Percentiles rank a stretch among this genome's conserved stretches.
Conservation (phyloP, 2,329 filamentous ascomycete species). For the Rhynchosporium secalis region DNA sequence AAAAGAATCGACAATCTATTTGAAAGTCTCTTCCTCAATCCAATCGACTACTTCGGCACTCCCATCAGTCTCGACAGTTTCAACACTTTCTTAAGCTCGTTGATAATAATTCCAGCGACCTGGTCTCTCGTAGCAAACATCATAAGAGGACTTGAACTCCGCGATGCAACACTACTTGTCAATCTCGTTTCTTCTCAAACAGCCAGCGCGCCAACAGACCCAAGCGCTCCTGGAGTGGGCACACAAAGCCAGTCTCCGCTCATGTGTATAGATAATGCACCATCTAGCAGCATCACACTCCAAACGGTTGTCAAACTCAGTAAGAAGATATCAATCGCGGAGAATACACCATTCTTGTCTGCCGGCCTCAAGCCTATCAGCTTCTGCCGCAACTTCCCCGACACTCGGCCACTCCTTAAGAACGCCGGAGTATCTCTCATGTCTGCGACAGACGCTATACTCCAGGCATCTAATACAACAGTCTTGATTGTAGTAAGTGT, state of each 20-base stretch:
- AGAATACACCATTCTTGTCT: slow-evolving; percentile 23
- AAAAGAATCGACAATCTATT: slow-evolving; percentile 13
- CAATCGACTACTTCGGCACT: slow-evolving; percentile 11
- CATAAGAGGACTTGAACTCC: slow-evolving; percentile 14
- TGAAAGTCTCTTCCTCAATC: slow-evolving; percentile 7
- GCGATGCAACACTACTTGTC: slow-evolving; percentile 13
- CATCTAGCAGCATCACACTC: slow-evolving; percentile 20
- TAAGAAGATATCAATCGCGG: slow-evolving; percentile 21
- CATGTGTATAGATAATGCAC: slow-evolving; percentile 24
- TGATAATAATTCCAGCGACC: slow-evolving; percentile 6
- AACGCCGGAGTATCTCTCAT: slow-evolving; percentile 11
- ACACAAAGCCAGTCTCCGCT: slow-evolving; percentile 13
- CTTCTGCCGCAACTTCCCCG: slow-evolving; percentile 28
- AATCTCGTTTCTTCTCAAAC: background rate
- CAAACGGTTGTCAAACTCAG: slow-evolving; percentile 19
- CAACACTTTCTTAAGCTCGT: slow-evolving; percentile 7
- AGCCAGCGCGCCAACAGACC: slow-evolving; percentile 3
- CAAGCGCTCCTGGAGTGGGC: slow-evolving; percentile 4
- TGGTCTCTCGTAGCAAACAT: slow-evolving; percentile 13
- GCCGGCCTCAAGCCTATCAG: slow-evolving; percentile 23
- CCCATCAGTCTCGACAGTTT: slow-evolving; percentile 12
- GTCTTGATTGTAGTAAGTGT: slow-evolving; percentile 20
- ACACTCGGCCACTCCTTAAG: slow-evolving; percentile 17
- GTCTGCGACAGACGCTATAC: background rate
- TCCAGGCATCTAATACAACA: slow-evolving; percentile 16